phyloP scores from a whole-genome alignment of 257 asterid species.

The Nicotiana knightiana region DNA sequence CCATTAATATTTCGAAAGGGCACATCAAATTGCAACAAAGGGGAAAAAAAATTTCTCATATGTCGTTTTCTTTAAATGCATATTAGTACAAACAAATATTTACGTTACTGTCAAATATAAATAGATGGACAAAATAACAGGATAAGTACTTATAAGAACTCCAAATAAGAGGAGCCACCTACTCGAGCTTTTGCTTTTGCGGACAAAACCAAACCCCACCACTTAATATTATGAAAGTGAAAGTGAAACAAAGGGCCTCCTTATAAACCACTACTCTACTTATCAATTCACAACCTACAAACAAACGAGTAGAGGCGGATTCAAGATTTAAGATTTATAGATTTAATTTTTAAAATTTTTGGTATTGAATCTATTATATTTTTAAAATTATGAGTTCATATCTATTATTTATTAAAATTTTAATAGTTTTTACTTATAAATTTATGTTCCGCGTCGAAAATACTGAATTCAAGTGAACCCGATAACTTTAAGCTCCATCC shows the following conservation, averaged over 20 bases:
- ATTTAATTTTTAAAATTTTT: too few species aligned
- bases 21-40: neutral
- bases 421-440: too few species aligned
- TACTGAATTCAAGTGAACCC: too few species aligned
- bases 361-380: too few species aligned
- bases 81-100: neutral
- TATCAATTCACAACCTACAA: neutral
- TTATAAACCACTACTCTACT: neutral
- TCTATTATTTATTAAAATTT: too few species aligned
- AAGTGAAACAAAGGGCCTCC: neutral
- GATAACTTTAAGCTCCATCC: too few species aligned
- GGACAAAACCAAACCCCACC: neutral
- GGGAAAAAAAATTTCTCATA: neutral
- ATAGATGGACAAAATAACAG: neutral
- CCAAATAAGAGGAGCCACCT: neutral
- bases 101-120: neutral
- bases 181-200: neutral
- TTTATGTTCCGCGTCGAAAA: too few species aligned
- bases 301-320: too few species aligned
- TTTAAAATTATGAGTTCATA: too few species aligned
- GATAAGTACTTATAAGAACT: neutral
- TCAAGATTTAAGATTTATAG: too few species aligned
- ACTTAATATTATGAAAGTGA: neutral
- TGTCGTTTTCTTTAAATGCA: neutral
- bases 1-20: neutral